Evolutionary conservation across 2,329 filamentous ascomycete genomes (phyloP).

Genomic region (Lecanoromycetidae sp.): DNA sequence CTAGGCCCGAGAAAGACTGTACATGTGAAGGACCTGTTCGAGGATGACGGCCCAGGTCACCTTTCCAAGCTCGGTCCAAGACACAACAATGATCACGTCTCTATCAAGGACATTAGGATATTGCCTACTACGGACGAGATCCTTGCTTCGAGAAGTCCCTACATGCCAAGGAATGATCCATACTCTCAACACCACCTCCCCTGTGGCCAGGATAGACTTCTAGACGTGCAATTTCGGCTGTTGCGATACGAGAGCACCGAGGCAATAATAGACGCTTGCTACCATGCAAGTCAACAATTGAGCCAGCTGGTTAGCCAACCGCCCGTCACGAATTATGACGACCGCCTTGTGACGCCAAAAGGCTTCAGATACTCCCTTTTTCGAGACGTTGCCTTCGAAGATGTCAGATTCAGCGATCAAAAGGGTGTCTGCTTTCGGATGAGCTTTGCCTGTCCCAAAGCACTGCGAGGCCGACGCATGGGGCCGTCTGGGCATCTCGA

Average conservation of each 20-base stretch:
- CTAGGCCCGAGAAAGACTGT: slow-evolving; percentile 9
- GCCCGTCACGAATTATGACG: slow-evolving; percentile 14
- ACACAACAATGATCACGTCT: slow-evolving; percentile 19
- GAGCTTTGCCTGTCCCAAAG: slow-evolving; percentile 23
- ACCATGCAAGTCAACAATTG: slow-evolving; percentile 19
- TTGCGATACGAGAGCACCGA: slow-evolving; percentile 20
- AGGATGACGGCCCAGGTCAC: slow-evolving; percentile 22
- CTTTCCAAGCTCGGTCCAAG: slow-evolving; percentile 18
- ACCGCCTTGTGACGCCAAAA: slow-evolving; percentile 16
- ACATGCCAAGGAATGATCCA: slow-evolving; percentile 18
- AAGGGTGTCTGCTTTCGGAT: slow-evolving; percentile 21
- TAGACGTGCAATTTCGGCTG: slow-evolving; percentile 21
- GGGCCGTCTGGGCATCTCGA: slow-evolving; percentile 21
- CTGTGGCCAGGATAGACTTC: slow-evolving; percentile 14
- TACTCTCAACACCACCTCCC: slow-evolving; percentile 14
- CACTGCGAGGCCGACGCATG: slow-evolving; percentile 20
- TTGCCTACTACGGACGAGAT: slow-evolving; percentile 22
- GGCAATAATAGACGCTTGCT: slow-evolving; percentile 18
- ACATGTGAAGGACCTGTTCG: slow-evolving; percentile 13
- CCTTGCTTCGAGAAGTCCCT: slow-evolving; percentile 15
- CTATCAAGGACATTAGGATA: slow-evolving; percentile 19
- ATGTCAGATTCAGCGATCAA: slow-evolving; percentile 16
- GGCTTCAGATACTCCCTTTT: slow-evolving; percentile 19
- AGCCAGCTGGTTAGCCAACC: neutral
- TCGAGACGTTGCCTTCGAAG: slow-evolving; percentile 18